Evolutionary conservation across 495 filamentous ascomycete genomes (phyloP), one percentile per base, ranked within the genome.

Genomic region (Hyphodiscus hymeniophilus): DNA sequence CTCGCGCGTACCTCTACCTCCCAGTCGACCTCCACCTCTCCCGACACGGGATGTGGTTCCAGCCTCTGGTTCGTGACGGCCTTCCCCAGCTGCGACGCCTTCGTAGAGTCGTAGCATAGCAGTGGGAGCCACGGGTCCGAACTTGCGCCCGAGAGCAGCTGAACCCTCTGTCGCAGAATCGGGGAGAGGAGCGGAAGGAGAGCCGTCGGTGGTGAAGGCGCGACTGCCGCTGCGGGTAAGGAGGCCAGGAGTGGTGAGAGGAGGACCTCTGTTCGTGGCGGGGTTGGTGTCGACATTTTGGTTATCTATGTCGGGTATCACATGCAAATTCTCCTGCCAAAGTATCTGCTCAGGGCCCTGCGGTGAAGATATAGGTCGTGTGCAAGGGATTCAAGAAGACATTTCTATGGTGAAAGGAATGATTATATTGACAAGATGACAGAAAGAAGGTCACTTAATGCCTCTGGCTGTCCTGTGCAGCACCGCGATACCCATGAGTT

Each of bases 1-100:
- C 76, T 72, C 15, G 76, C 67, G 15, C 81, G 69, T 15, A 82
- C 75, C 41, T 87, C 82, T 46, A 69, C 65, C 11, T 57, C 54
- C 74, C 74, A 78, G 56, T 79, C 75, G 28, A 77, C 54, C 59
- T 98, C 92, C 24, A 98, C 79, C 61, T 96, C 89, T 20, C 94
- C 92, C 1, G 88, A 95, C 6, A 85, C 84, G 7, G 92, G 92
- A 61, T 98, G 92, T 18, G 87, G 87, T 57, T 95, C 86, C 34
- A 95, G 79, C 21, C 66, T 69, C 26, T 87, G 76, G 23, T 72
- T 74, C 53, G 79, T 73, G 18, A 91, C 75, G 26, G 86, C 66
- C 13, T 71, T 66, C 10, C 75, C 75, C 13, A 98, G 73, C 47
- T 70, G 76, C 23, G 85, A 68, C 2, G 83, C 87, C 44, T 81